phyloP scores from a whole-genome alignment of 2,329 filamentous ascomycete species.

The Lachnellula occidentalis region DNA sequence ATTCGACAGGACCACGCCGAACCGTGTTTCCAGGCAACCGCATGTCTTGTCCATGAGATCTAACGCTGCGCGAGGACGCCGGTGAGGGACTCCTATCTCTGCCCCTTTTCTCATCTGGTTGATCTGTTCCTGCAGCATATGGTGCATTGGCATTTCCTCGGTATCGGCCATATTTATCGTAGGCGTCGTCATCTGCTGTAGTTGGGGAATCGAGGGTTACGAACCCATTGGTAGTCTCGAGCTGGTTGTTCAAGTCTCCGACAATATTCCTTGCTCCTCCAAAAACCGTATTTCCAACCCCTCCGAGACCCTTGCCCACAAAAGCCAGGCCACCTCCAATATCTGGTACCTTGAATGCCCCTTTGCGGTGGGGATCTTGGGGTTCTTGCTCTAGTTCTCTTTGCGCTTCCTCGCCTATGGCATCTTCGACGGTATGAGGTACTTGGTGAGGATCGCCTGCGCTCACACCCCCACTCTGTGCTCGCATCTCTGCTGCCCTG shows the following conservation, averaged over 20 bases:
- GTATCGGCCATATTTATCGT: slow-evolving; percentile 28
- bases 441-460: slow-evolving; percentile 49
- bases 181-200: slow-evolving; percentile 21
- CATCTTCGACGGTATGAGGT: slow-evolving; percentile 46
- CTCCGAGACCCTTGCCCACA: slow-evolving; percentile 21
- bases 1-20: slow-evolving; percentile 12
- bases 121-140: slow-evolving; percentile 18
- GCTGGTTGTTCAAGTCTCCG: slow-evolving; percentile 44
- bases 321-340: slow-evolving; percentile 22
- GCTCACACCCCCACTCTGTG: slow-evolving; percentile 45
- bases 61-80: slow-evolving; percentile 6
- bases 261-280: slow-evolving; percentile 43
- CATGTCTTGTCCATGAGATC: slow-evolving; percentile 6
- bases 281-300: slow-evolving; percentile 34
- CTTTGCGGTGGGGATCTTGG: slow-evolving; percentile 12
- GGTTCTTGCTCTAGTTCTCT: slow-evolving; percentile 13
- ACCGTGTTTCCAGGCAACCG: slow-evolving; percentile 24
- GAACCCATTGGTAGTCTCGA: slow-evolving; percentile 47
- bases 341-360: slow-evolving; percentile 20
- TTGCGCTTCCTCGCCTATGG: slow-evolving; percentile 36
- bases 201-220: slow-evolving; percentile 21
- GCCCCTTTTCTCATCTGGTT: slow-evolving; percentile 13
- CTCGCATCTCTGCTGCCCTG: slow-evolving; percentile 37
- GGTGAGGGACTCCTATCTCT: slow-evolving; percentile 9
- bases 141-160: slow-evolving; percentile 12